Conservation (phyloP, 805 yeast species). For the Nematodospora valgi region DNA sequence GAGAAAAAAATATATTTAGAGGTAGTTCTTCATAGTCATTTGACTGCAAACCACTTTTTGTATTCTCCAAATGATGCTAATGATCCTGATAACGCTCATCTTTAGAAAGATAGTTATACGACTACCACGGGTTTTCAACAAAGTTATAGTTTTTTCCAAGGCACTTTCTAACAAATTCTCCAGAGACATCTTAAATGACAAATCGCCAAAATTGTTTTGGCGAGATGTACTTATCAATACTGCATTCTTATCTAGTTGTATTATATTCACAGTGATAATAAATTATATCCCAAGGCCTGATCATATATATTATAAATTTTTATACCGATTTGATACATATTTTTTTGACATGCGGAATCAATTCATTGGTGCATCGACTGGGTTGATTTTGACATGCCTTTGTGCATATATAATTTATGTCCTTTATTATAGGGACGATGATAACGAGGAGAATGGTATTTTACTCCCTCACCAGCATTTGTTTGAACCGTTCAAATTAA, state of each 20-base stretch:
- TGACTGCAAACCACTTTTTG: background rate
- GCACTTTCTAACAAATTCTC: background rate
- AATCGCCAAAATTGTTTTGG: background rate
- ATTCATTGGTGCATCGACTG: conserved; percentile 7
- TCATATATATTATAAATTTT: conserved; percentile 6
- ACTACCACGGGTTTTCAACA: background rate
- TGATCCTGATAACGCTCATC: no score
- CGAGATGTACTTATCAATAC: conserved; percentile 5
- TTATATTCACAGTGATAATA: conserved; percentile 1
- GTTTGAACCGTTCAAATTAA: conserved; percentile 1
- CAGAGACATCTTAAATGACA: conserved; percentile 6
- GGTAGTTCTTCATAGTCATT: no score
- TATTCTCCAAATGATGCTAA: background rate
- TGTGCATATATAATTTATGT: conserved; percentile 1
- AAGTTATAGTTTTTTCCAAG: background rate
- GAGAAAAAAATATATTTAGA: no score
- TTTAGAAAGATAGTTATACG: background rate
- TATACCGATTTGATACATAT: conserved; percentile 8
- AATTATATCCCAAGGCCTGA: conserved; percentile 8
- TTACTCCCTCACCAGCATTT: background rate
- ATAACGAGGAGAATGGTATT: background rate
- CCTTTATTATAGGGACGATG: background rate
- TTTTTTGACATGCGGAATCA: conserved; percentile 8
- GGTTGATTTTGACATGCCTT: conserved; percentile 1
- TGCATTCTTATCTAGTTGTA: conserved; percentile 2